Percentiles rank a stretch among this genome's conserved stretches.
These are phyloP conservation scores for Erucastrum elatum DNA, from an alignment of 345 rosid genomes.

Conservation along the genomic window DNA sequence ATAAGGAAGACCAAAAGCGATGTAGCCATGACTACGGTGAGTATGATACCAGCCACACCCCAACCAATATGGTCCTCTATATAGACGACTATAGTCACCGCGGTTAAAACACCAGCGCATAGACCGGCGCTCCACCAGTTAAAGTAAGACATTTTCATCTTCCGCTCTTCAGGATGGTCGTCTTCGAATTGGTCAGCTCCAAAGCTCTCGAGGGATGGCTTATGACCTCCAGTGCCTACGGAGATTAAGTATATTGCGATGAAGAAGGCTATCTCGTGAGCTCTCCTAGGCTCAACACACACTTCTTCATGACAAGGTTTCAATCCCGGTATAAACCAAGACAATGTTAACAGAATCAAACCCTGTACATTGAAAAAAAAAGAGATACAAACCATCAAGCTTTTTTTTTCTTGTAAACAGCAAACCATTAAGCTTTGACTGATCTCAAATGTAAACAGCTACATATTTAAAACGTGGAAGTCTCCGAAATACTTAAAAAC, in stretches of 20 bases:
- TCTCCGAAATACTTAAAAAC: neutral
- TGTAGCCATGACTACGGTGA: constrained; percentile 60
- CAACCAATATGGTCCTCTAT: constrained; percentile 78
- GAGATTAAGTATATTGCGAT: constrained; percentile 80
- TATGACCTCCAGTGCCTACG: constrained; percentile 93
- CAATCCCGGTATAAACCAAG: constrained; percentile 72
- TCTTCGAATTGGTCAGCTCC: constrained; percentile 98
- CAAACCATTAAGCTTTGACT: neutral
- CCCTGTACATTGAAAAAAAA: constrained; percentile 50
- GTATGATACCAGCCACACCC: constrained; percentile 75
- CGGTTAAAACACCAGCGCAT: constrained; percentile 68
- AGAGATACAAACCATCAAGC: neutral
- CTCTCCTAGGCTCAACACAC: constrained; percentile 62
- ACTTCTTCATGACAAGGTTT: constrained; percentile 58
- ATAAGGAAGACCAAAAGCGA: constrained; percentile 62
- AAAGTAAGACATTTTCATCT: constrained; percentile 87
- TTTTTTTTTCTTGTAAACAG: too few relatives aligned
- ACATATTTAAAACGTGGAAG: neutral
- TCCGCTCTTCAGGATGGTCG: constrained; percentile 64
- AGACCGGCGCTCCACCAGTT: constrained; percentile 92
- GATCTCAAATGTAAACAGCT: neutral
- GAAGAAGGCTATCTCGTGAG: constrained; percentile 72
- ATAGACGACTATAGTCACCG: constrained; percentile 72
- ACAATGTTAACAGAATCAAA: constrained; percentile 57
- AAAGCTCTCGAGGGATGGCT: constrained; percentile 89